Conservation (phyloP, 2,329 filamentous ascomycete species). For the Verticillium zaregamsianum region DNA sequence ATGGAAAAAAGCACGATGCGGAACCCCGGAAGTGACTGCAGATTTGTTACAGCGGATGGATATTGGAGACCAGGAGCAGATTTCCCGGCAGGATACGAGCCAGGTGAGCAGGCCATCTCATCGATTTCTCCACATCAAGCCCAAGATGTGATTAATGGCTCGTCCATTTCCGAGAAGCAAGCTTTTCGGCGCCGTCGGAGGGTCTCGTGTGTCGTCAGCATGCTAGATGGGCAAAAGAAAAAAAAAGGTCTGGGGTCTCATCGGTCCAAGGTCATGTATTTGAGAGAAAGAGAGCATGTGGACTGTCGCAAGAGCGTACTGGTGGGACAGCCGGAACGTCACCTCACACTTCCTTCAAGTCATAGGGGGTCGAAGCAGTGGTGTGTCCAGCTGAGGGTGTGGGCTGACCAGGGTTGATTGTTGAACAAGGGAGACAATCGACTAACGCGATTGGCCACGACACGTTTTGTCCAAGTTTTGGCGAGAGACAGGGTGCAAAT, state of each 20-base stretch:
- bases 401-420: not conserved
- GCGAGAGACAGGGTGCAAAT: not conserved
- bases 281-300: not conserved
- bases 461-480: not conserved
- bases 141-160: not conserved
- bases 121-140: not conserved
- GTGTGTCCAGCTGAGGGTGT: not conserved
- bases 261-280: not conserved
- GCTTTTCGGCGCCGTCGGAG: not conserved
- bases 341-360: not conserved
- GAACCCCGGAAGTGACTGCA: not conserved
- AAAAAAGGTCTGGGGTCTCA: not conserved
- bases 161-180: not conserved
- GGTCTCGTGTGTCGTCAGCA: not conserved
- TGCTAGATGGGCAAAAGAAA: not conserved
- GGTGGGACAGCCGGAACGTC: not conserved
- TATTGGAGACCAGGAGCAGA: not conserved
- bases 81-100: not conserved
- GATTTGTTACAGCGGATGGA: not conserved
- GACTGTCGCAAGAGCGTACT: not conserved
- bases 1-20: not conserved
- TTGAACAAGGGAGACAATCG: not conserved
- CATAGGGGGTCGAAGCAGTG: not conserved
- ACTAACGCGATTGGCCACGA: not conserved
- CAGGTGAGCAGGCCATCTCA: not conserved